phyloP scores from a whole-genome alignment of 192 early-diverging fungal genomes.

The Podila minutissima region DNA sequence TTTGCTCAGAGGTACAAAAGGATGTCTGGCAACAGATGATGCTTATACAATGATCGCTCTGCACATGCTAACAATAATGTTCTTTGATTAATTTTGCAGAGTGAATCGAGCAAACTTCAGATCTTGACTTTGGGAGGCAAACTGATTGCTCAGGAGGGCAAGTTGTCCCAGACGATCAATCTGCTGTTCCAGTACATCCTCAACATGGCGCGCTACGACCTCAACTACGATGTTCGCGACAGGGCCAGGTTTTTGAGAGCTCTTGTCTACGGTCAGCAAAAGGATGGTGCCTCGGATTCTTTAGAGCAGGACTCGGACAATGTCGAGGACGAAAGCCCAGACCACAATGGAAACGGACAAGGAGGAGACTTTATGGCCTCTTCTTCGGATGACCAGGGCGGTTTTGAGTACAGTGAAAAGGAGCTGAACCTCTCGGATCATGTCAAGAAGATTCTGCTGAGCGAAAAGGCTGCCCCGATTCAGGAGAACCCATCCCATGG shows the following conservation, averaged over 20 bases:
- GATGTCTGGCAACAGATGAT: background rate
- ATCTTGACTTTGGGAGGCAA: conserved; percentile 84
- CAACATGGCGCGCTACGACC: conserved; percentile 90
- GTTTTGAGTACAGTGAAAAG: conserved; percentile 42
- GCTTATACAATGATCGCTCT: background rate
- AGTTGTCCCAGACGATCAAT: conserved; percentile 44
- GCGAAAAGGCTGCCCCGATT: conserved; percentile 61
- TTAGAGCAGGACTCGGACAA: conserved; percentile 7
- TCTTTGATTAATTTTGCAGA: conserved; percentile 48
- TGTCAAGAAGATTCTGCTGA: conserved; percentile 67
- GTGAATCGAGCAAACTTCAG: conserved; percentile 80
- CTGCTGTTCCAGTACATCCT: conserved; percentile 79
- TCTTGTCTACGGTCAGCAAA: conserved; percentile 52
- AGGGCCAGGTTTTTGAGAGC: conserved; percentile 79
- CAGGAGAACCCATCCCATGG: conserved; percentile 61
- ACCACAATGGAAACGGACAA: conserved; percentile 4
- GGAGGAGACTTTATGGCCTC: background rate
- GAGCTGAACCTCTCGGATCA: conserved; percentile 55
- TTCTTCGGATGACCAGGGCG: conserved; percentile 1
- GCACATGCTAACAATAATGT: background rate
- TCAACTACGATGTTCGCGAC: conserved; percentile 90
- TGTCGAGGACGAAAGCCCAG: conserved; percentile 3
- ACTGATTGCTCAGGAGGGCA: conserved; percentile 59
- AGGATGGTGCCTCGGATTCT: background rate
- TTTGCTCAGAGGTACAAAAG: conserved; percentile 55